A percentile compares a stretch with the other conserved stretches of the same genome.
These are phyloP conservation scores for Taphrina sp. DNA, from an alignment of 1,139 yeast genomes.

Conservation along the genomic window DNA sequence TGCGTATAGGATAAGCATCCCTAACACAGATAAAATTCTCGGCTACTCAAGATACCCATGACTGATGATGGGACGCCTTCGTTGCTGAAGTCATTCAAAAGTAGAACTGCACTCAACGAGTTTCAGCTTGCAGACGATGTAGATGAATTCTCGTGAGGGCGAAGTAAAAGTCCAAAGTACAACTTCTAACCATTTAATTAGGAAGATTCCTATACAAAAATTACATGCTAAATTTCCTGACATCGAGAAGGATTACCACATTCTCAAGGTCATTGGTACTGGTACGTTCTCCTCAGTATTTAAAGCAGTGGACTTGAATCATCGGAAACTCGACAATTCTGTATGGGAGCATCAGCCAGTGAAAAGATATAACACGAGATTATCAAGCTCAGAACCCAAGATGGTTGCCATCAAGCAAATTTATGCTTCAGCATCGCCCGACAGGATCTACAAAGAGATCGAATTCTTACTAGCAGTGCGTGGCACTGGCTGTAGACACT, in stretches of 20 bases:
- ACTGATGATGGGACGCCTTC: no score
- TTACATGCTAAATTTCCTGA: slow-evolving; percentile 28
- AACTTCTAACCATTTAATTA: no score
- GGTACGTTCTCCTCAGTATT: slow-evolving; percentile 35
- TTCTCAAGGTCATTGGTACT: slow-evolving; percentile 32
- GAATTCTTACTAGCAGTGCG: slow-evolving; percentile 32
- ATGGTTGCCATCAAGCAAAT: slow-evolving; percentile 34
- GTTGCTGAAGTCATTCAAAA: no score
- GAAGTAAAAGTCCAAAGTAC: no score
- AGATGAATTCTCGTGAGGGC: no score
- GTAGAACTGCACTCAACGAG: no score
- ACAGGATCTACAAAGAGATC: slow-evolving; percentile 31
- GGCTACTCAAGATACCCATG: no score
- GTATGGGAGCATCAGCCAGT: slow-evolving; percentile 22
- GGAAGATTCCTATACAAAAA: slow-evolving; percentile 1
- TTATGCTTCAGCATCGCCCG: slow-evolving; percentile 32
- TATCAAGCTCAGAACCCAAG: slow-evolving; percentile 1
- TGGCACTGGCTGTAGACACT: slow-evolving; percentile 23
- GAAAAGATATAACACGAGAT: slow-evolving; percentile 7
- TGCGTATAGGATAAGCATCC: no score
- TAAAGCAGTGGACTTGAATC: slow-evolving; percentile 30
- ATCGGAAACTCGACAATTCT: slow-evolving; percentile 14
- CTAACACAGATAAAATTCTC: no score
- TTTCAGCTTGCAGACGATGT: slow-evolving; percentile 17
- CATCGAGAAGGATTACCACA: slow-evolving; percentile 31